phyloP scores from a whole-genome alignment of 2,329 filamentous ascomycete genomes.

The Colletotrichum siamense region DNA sequence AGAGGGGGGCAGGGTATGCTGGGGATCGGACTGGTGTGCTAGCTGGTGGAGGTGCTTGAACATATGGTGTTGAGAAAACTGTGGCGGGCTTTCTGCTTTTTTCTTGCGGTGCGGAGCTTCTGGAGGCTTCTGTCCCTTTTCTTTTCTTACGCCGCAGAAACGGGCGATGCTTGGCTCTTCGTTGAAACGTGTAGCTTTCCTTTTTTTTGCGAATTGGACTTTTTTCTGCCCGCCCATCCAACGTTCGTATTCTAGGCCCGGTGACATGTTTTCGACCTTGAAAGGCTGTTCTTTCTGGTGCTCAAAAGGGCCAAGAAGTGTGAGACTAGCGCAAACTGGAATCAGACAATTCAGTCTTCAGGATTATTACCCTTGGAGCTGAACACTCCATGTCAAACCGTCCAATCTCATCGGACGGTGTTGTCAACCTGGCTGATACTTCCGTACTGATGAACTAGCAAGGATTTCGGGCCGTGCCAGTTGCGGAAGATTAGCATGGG shows the following conservation, averaged over 20 bases:
- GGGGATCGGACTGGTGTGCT: background rate
- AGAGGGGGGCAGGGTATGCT: background rate
- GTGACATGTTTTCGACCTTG: background rate
- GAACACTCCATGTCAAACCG: background rate
- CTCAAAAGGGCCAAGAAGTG: background rate
- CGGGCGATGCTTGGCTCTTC: background rate
- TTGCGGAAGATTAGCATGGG: background rate
- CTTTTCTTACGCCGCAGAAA: background rate
- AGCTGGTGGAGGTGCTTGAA: background rate
- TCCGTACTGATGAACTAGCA: background rate
- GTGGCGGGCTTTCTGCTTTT: background rate
- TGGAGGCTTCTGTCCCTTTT: background rate
- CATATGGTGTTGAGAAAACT: background rate
- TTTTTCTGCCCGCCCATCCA: background rate
- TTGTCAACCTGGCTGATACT: background rate
- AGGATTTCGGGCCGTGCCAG: background rate
- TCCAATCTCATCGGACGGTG: background rate
- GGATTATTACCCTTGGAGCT: background rate
- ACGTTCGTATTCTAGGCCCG: background rate
- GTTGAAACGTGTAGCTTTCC: background rate
- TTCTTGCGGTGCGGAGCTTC: background rate
- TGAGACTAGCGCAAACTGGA: background rate
- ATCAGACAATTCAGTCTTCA: background rate
- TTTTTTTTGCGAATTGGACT: background rate
- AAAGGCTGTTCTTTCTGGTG: accelerated